Evolutionary conservation across 768 basidiomycete genomes (phyloP), one percentile per base, ranked within the genome.

Genomic region (Boletus rufocinnamomeus): DNA sequence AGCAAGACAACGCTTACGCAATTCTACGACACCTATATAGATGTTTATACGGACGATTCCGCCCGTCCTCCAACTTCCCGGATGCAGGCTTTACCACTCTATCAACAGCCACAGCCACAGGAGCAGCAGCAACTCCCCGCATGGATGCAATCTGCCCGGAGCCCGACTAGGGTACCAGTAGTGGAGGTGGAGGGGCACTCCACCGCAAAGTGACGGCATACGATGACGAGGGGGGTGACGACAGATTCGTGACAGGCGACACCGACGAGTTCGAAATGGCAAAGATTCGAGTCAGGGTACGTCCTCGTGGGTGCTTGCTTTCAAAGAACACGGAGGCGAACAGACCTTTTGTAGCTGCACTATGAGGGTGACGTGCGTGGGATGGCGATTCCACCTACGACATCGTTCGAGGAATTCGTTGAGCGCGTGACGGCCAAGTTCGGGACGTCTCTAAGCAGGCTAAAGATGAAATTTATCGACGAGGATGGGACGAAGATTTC

Each of bases 401-500:
- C 80, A n/a, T 66, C 82, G 2, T 93, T 88, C 74, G 75, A 81
- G 19, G 90, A 91, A 62, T 93, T 96, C 69, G 77, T 89, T 72
- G 80, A 83, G 40, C 86, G 85, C 67, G 78, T 96, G 35, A 83
- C 85, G 17, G 64, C 77, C 69, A 95, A 95, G 73, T 95, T 95
- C 64, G 83, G 80, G 56, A 85, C 79, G 58, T 68, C 78, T 41
- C 60, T 80, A 52, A 79, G 76, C 38, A 80, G 79, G n/a, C 75
- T 92, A 32, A 76, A 73, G 35, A 71, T 94, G 72, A 90, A 88
- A 72, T 97, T 96, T 79, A 86, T 82, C 67, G 94, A 97, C 70
- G 93, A 95, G 71, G 94, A 96, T 56, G 93, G 90, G 27, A 87
- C 84, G 19, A 87, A 85, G 74, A 85, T 96, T 25, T 84, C 86